These are phyloP conservation scores for Galeopsis tetrahit DNA, from an alignment of 257 asterid genomes.

Conservation along the genomic window DNA sequence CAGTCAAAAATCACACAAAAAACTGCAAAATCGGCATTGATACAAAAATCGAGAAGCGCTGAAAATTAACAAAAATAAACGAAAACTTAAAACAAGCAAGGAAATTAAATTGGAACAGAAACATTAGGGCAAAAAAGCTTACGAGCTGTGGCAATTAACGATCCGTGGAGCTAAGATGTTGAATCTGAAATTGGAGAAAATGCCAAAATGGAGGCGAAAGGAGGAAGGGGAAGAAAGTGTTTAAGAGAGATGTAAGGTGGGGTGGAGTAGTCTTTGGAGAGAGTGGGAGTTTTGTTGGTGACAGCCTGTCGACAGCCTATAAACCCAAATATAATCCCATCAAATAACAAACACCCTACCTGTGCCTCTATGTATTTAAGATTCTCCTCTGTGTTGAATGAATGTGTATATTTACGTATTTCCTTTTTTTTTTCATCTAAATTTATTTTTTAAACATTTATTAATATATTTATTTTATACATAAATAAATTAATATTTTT, in stretches of 20 bases:
- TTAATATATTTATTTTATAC: too few relatives aligned
- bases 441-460: too few relatives aligned
- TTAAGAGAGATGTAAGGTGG: slow-evolving; percentile 38
- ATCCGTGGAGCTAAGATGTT: slow-evolving; percentile 38
- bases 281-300: slow-evolving; percentile 45
- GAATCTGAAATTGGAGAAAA: slow-evolving; percentile 35
- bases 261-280: slow-evolving; percentile 41
- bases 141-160: slow-evolving; percentile 34
- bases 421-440: not conserved
- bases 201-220: slow-evolving; percentile 29
- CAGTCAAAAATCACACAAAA: not conserved
- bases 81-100: not conserved
- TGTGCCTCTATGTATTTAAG: not conserved
- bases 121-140: slow-evolving; percentile 29
- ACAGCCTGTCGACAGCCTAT: slow-evolving; percentile 58
- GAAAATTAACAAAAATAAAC: slow-evolving; percentile 28
- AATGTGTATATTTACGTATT: not conserved
- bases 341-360: too few relatives aligned
- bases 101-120: not conserved
- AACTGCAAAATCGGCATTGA: slow-evolving; percentile 18
- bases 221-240: not conserved
- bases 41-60: slow-evolving; percentile 27
- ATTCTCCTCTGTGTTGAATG: not conserved
- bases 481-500: too few relatives aligned
- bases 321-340: slow-evolving; percentile 22